A percentile compares a stretch with the other conserved stretches of the same genome.
These are phyloP conservation scores for Austroboletus olivaceoglutinosus DNA, from an alignment of 1,284 basidiomycete species.

Conservation along the genomic window DNA sequence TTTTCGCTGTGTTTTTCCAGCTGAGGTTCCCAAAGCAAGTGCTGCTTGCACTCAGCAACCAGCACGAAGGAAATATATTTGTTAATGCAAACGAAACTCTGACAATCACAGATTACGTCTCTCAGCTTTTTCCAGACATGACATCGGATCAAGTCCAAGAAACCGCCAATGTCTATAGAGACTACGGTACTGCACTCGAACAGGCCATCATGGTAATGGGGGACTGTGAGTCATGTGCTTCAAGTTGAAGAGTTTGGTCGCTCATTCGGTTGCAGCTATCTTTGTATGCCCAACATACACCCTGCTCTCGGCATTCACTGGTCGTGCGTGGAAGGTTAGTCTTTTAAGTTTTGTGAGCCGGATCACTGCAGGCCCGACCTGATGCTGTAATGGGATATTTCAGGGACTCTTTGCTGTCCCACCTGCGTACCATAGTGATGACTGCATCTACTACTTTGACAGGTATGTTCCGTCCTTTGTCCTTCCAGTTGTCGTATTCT, in stretches of 20 bases:
- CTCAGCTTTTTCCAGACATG: slow-evolving; percentile 25
- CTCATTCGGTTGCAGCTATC: slow-evolving; percentile 14
- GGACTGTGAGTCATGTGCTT: slow-evolving; percentile 16
- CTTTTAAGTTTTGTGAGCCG: neutral
- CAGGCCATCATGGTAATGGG: slow-evolving; percentile 19
- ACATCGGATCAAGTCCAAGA: slow-evolving; percentile 3
- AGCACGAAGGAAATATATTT: slow-evolving; percentile 20
- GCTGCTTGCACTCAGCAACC: slow-evolving; percentile 12
- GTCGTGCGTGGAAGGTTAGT: slow-evolving; percentile 22
- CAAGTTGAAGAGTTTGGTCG: neutral
- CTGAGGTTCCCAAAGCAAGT: slow-evolving; percentile 10
- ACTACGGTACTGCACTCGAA: slow-evolving; percentile 10
- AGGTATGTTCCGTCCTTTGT: slow-evolving; percentile 1
- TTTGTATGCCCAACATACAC: slow-evolving; percentile 23
- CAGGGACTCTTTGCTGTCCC: slow-evolving; percentile 25
- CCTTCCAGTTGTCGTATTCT: neutral
- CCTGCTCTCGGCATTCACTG: slow-evolving; percentile 16
- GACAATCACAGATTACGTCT: slow-evolving; percentile 16
- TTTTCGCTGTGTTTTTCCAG: neutral
- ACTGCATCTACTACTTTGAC: slow-evolving; percentile 20
- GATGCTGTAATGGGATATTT: too few species aligned
- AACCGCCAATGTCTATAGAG: slow-evolving; percentile 11
- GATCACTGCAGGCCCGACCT: neutral
- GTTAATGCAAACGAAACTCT: slow-evolving; percentile 11
- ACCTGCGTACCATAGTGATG: slow-evolving; percentile 14